Evolutionary conservation across 345 rosid species (phyloP), one percentile per base, ranked within the genome.

Genomic region (Populus simonii): DNA sequence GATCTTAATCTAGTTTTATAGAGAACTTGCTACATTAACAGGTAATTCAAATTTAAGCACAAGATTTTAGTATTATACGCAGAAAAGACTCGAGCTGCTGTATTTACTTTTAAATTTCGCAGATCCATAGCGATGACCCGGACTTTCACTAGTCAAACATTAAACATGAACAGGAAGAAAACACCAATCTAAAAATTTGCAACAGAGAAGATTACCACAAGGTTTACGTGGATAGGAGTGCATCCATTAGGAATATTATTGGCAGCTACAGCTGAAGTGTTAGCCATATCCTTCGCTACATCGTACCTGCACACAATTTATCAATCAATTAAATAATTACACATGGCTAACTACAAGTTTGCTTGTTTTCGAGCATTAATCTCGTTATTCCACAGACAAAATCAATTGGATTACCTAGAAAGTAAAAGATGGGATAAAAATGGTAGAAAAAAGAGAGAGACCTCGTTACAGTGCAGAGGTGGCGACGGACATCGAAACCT

Each of bases 191-290:
- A 66, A 51, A 68, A 23, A 3, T 23, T n/a, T n/a, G 65, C 11
- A 70, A 55, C 53, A 57, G 16, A 38, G 35, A 45, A 66, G 63
- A 78, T 87, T 90, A 96, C 99, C 97, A 96, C 96, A n/a, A 96
- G 93, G 81, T 92, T 96, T 71, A 96, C 78, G 86, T 93, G 98
- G n/a, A 93, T 85, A 62, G 97, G 96, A 76, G 80, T 81, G 83
- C 99, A 96, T 35, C 87, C 92, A 75, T 82, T 74, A 2, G 93
- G 92, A 53, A 89, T 74, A 43, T 78, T 74, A 68, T 79, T 71
- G 29, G 93, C 85, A 7, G 86, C 86, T 23, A 75, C 77, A 36
- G 83, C 88, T 55, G 82, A 78, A 45, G 76, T 78, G 35, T 75
- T 86, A 7, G 61, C 72, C 29, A 88, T 86, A 84, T 86, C 90